These are phyloP conservation scores for Hyphopichia pseudoburtonii DNA, from an alignment of 1,139 yeast species.

Conservation along the genomic window DNA sequence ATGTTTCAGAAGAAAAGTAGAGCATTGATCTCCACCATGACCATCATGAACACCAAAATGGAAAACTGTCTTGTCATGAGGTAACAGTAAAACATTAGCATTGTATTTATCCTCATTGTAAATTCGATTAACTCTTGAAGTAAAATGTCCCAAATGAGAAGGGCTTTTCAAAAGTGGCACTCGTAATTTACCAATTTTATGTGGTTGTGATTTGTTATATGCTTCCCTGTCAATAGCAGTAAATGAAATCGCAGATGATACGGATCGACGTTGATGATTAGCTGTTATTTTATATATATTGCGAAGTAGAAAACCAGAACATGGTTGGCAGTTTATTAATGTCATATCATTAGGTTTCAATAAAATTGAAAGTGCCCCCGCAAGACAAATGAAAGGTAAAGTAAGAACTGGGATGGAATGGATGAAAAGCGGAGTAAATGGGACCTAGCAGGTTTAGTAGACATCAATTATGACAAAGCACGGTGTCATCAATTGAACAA, in stretches of 20 bases:
- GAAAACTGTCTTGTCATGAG: constrained; percentile 36
- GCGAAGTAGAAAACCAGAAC: too few relatives aligned
- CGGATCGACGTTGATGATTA: constrained; percentile 4
- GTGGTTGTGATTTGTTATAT: constrained; percentile 11
- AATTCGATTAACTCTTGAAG: constrained; percentile 73
- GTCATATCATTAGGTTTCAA: too few relatives aligned
- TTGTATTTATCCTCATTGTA: constrained; percentile 80
- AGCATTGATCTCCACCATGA: constrained; percentile 85
- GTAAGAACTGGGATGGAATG: too few relatives aligned
- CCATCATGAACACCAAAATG: constrained; percentile 85
- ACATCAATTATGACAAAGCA: too few relatives aligned
- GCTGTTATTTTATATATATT: too few relatives aligned
- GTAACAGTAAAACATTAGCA: constrained; percentile 54
- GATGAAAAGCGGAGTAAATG: too few relatives aligned
- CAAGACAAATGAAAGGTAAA: too few relatives aligned
- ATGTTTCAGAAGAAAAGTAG: constrained; percentile 54
- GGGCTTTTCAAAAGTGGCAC: constrained; percentile 69
- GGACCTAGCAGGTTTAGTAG: too few relatives aligned
- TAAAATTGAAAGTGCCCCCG: too few relatives aligned
- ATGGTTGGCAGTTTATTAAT: too few relatives aligned
- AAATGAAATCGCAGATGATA: constrained; percentile 21
- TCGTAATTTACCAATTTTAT: constrained; percentile 28
- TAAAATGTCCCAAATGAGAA: constrained; percentile 74
- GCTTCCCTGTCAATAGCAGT: constrained; percentile 23
- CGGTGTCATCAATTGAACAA: too few relatives aligned